Percentiles rank a stretch among this genome's conserved stretches.
phyloP scores from a whole-genome alignment of 148 eudicot species.

The Fagopyrum tataricum region DNA sequence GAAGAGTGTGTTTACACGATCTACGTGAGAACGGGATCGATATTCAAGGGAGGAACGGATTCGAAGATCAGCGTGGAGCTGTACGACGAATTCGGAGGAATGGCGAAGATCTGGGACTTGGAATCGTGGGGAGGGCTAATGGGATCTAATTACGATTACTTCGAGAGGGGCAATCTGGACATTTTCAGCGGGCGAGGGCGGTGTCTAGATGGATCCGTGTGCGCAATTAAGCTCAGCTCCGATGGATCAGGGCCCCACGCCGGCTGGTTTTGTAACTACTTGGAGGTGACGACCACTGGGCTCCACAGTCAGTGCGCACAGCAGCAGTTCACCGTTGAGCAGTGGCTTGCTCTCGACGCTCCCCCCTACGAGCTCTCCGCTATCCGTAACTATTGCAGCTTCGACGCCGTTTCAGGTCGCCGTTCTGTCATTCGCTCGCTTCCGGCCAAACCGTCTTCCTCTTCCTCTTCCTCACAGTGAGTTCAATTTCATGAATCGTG shows the following conservation, averaged over 20 bases:
- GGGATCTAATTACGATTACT: constrained; percentile 69
- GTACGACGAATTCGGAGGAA: constrained; percentile 41
- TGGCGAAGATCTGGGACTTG: constrained; percentile 40
- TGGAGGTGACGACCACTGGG: constrained; percentile 65
- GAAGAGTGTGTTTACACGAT: constrained; percentile 60
- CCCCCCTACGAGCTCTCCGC: constrained; percentile 51
- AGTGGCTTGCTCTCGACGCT: constrained; percentile 55
- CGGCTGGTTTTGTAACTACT: constrained; percentile 71
- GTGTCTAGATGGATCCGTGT: constrained; percentile 50
- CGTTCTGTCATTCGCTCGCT: background rate
- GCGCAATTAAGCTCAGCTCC: constrained; percentile 52
- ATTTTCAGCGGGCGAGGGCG: constrained; percentile 71
- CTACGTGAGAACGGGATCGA: constrained; percentile 70
- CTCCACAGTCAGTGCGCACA: constrained; percentile 38
- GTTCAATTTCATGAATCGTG: too few species aligned
- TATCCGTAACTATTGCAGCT: constrained; percentile 29
- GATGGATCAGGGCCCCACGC: constrained; percentile 61
- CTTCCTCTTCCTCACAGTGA: background rate
- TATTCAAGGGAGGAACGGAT: constrained; percentile 77
- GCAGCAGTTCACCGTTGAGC: constrained; percentile 45
- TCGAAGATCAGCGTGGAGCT: constrained; percentile 52
- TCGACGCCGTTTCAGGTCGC: background rate
- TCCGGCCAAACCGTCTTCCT: background rate
- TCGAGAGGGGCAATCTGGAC: constrained; percentile 77
- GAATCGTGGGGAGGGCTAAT: constrained; percentile 82